Evolutionary conservation across 2,329 filamentous ascomycete genomes (phyloP).

Genomic region (Aspergillus bombycis): DNA sequence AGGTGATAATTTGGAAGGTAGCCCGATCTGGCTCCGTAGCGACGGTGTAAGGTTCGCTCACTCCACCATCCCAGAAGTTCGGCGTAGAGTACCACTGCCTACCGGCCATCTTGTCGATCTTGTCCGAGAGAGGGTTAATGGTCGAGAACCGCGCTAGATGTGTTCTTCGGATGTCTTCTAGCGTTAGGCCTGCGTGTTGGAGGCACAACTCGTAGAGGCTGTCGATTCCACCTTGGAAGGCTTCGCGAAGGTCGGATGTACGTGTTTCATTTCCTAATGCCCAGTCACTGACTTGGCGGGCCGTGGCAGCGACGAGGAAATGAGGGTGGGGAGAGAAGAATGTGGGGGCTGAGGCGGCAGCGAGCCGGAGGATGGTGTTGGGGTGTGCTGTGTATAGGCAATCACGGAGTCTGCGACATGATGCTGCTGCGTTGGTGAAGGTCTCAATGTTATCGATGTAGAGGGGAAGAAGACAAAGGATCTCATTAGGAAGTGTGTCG

Average conservation of each 20-base stretch:
- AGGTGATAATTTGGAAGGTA: conserved; percentile 36
- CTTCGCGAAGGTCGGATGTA: conserved; percentile 23
- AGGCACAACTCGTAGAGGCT: conserved; percentile 35
- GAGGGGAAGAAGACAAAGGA: conserved; percentile 43
- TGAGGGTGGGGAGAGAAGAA: conserved; percentile 44
- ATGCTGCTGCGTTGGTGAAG: conserved; percentile 23
- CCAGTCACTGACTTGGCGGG: conserved; percentile 37
- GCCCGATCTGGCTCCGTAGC: conserved; percentile 25
- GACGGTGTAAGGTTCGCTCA: conserved; percentile 32
- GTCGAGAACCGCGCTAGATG: conserved; percentile 31
- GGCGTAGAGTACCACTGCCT: conserved; percentile 28
- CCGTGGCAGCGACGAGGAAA: conserved; percentile 39
- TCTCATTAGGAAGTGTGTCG: conserved; percentile 39
- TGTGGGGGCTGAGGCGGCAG: conserved; percentile 34
- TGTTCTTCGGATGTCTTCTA: conserved; percentile 34
- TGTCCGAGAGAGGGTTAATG: conserved; percentile 37
- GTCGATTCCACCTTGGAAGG: conserved; percentile 34
- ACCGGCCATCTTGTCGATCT: conserved; percentile 38
- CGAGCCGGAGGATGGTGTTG: conserved; percentile 34
- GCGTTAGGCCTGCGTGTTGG: conserved; percentile 30
- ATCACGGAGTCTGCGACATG: conserved; percentile 21
- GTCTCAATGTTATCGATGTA: conserved; percentile 24
- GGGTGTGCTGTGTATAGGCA: conserved; percentile 24
- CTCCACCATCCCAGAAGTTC: conserved; percentile 37
- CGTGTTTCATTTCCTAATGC: conserved; percentile 29